phyloP scores from a whole-genome alignment of 441 rosid species.

The Croton laevigatus region DNA sequence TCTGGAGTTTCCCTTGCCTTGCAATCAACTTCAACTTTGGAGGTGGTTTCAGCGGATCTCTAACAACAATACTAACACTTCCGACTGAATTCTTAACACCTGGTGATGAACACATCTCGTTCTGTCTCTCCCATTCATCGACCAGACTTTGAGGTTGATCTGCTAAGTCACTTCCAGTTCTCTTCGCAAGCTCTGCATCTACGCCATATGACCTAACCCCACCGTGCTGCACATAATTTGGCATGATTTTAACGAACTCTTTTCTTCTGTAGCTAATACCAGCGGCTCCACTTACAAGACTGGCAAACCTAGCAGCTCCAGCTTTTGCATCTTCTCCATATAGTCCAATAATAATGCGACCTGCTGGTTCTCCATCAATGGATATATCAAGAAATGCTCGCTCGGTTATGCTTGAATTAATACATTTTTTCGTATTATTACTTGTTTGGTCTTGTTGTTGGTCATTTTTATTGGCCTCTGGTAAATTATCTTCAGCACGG shows the following conservation, averaged over 20 bases:
- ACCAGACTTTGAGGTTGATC: constrained; percentile 40
- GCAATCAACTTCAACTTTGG: constrained; percentile 83
- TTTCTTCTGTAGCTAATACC: constrained; percentile 87
- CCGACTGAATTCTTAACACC: constrained; percentile 58
- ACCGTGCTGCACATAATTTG: constrained; percentile 77
- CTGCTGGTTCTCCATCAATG: constrained; percentile 63
- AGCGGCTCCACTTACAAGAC: constrained; percentile 70
- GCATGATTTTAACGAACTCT: constrained; percentile 79
- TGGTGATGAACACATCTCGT: constrained; percentile 35
- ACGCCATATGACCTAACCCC: constrained; percentile 84
- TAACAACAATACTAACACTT: constrained; percentile 64
- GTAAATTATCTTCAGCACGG: constrained; percentile 44
- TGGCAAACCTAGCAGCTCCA: constrained; percentile 63
- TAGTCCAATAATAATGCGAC: constrained; percentile 66
- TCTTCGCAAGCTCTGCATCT: constrained; percentile 66
- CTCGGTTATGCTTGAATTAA: constrained; percentile 33
- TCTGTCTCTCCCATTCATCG: constrained; percentile 63
- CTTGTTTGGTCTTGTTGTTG: constrained; percentile 26
- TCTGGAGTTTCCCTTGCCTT: constrained; percentile 58
- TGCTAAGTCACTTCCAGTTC: constrained; percentile 43
- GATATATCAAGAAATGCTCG: constrained; percentile 74
- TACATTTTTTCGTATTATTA: constrained; percentile 20
- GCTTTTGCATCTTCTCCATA: constrained; percentile 54
- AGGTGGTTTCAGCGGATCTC: constrained; percentile 72
- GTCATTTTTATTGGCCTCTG: constrained; percentile 10